phyloP scores from a whole-genome alignment of 441 rosid species.

The Syzygium syzygioides region DNA sequence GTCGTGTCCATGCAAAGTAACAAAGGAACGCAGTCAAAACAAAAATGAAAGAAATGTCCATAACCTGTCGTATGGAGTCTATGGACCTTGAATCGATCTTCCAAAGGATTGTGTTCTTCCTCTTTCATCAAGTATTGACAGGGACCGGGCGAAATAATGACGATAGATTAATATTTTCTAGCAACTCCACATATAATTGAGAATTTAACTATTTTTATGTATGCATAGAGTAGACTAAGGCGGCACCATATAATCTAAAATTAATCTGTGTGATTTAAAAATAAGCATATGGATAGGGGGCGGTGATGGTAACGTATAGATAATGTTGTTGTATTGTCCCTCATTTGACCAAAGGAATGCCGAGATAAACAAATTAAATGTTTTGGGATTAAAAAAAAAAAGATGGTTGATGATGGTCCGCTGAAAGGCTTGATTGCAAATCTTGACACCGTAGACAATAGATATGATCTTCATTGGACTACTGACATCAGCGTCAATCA shows the following conservation, averaged over 20 bases:
- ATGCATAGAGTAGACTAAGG: background rate
- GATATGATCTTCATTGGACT: background rate
- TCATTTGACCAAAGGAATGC: background rate
- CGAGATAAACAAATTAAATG: background rate
- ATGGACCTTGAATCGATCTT: background rate
- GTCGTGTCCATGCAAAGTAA: background rate
- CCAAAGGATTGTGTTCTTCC: background rate
- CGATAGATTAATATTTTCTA: background rate
- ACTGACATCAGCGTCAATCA: too few species aligned
- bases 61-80: background rate
- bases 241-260: background rate
- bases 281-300: background rate
- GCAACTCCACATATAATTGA: background rate
- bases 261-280: background rate
- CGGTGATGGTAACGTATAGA: background rate
- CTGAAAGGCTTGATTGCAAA: background rate
- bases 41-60: background rate
- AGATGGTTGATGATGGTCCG: background rate
- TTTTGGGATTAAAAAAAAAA: background rate
- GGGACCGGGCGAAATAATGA: background rate
- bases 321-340: background rate
- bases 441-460: background rate
- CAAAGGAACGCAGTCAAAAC: background rate
- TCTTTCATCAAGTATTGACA: background rate
- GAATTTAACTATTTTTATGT: background rate